Percentiles rank a stretch among this genome's conserved stretches.
phyloP scores from a whole-genome alignment of 2,329 filamentous ascomycete species.

The Aspergillus viridinutans region DNA sequence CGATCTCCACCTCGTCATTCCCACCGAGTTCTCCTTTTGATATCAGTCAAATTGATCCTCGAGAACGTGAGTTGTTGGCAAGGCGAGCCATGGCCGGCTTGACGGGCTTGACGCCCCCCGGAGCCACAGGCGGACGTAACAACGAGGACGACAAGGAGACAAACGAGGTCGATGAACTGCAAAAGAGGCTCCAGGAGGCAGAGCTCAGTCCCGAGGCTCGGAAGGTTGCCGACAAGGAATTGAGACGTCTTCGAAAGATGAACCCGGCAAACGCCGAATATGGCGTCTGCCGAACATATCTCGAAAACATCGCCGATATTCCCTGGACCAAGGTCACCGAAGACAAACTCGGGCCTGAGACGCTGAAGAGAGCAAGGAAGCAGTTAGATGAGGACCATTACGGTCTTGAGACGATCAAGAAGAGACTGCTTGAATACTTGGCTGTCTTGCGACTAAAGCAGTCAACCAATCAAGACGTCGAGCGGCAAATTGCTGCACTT shows the following conservation, averaged over 20 bases:
- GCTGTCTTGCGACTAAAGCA: conserved; percentile 96
- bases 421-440: conserved; percentile 88
- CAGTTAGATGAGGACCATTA: conserved; percentile 97
- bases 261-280: conserved; percentile 94
- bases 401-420: conserved; percentile 94
- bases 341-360: conserved; percentile 78
- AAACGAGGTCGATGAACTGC: conserved; percentile 86
- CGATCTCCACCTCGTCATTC: conserved; percentile 64
- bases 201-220: conserved; percentile 76
- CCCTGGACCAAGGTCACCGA: conserved; percentile 84
- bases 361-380: conserved; percentile 72
- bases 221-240: conserved; percentile 85
- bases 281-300: conserved; percentile 85
- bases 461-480: conserved; percentile 76
- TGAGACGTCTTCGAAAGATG: conserved; percentile 90
- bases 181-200: conserved; percentile 79
- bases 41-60: conserved; percentile 48
- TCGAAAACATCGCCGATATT: conserved; percentile 90
- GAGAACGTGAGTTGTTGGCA: conserved; percentile 42
- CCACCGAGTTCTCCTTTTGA: conserved; percentile 58
- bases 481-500: conserved; percentile 64
- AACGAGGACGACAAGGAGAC: conserved; percentile 70
- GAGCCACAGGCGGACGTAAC: conserved; percentile 44
- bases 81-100: conserved; percentile 42
- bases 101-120: conserved; percentile 38